Evolutionary conservation across 352 stramenopile species (phyloP).

Genomic region (Pythium biforme): DNA sequence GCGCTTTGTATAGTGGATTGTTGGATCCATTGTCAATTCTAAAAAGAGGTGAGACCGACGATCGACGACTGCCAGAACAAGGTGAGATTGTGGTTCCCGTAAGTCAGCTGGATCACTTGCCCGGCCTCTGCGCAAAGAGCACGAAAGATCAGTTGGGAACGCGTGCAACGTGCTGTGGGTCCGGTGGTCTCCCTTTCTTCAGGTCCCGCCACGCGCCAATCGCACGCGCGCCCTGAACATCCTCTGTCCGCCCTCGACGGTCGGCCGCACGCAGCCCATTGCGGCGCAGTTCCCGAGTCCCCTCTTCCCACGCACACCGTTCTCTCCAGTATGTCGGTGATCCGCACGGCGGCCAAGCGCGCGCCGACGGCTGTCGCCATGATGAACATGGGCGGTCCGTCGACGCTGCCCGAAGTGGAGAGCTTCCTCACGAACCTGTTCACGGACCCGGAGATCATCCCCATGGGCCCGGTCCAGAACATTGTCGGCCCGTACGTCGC

Average conservation of each 20-base stretch:
- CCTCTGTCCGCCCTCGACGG: no score
- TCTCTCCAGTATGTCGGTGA: conserved; percentile 21
- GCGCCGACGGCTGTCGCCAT: conserved; percentile 81
- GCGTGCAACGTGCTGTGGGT: neutral
- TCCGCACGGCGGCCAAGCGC: conserved; percentile 39
- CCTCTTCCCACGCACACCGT: conserved; percentile 5
- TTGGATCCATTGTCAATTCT: no score
- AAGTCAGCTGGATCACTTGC: conserved; percentile 14
- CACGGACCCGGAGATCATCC: conserved; percentile 98
- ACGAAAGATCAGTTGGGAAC: conserved; percentile 22
- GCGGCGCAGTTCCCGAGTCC: neutral
- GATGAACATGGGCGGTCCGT: conserved; percentile 98
- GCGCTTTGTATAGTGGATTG: conserved; percentile 14
- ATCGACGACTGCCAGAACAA: conserved; percentile 11
- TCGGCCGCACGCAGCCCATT: neutral
- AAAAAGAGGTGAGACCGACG: no score
- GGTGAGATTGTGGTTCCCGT: conserved; percentile 7
- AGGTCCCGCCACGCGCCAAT: neutral
- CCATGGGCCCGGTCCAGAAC: conserved; percentile 89
- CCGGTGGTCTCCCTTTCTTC: conserved; percentile 14
- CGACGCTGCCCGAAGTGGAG: conserved; percentile 93
- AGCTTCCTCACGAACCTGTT: conserved; percentile 99
- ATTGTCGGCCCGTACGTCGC: conserved; percentile 77
- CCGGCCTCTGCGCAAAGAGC: conserved; percentile 4
- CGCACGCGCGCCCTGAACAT: no score